Base-by-base conservation (phyloP, 768 basidiomycete genomes). In the Agrocybe chaxingu region DNA sequence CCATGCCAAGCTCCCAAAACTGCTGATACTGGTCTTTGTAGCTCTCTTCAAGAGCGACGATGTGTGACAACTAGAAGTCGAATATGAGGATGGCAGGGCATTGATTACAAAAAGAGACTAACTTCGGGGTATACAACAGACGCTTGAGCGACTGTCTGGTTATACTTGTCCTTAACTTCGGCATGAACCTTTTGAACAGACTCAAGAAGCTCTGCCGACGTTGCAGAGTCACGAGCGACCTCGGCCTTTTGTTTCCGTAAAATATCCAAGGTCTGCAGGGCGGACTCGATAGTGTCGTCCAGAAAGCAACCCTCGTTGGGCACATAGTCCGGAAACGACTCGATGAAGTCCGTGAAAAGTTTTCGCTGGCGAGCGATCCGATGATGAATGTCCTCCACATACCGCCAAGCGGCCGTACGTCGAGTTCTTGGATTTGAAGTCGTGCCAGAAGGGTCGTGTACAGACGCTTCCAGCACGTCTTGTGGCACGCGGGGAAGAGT, bases 91-190 rank as follows among this genome's bases (percentile, higher is more conserved):
- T 47, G 48, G 16, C 31, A 43, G 37, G 16, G 40, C 19, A 18
- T 18, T 55, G 46, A 37, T 24, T 33, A 31, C 24, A 12, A 45
- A 3, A 37, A 42, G 31, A 6, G 32, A 62, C 69, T 47, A 63
- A 88, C 88, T 75, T 91, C 85, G 13, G 89, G 87, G 68, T 91
- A 91, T 16, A 86, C 77, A 18, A 80, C 76, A n/a, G 87, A 87
- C 3, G 85, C 87, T 57, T 84, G 77, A 12, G 81, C 77, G 13
- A 85, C 60, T 0, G 87, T 78, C 16, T 73, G 68, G 59, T 88
- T 85, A 60, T 87, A 90, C 46, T 78, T 78, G 12, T 69, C 64
- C 68, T 90, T 89, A 54, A 84, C 82, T 10, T 60, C 57, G 0
- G 63, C 64, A 57, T 89, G 87, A 7, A 77, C 58, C 8, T 67